Evolutionary conservation across 306 rosid species (phyloP).

Genomic region (Malus orientalis): DNA sequence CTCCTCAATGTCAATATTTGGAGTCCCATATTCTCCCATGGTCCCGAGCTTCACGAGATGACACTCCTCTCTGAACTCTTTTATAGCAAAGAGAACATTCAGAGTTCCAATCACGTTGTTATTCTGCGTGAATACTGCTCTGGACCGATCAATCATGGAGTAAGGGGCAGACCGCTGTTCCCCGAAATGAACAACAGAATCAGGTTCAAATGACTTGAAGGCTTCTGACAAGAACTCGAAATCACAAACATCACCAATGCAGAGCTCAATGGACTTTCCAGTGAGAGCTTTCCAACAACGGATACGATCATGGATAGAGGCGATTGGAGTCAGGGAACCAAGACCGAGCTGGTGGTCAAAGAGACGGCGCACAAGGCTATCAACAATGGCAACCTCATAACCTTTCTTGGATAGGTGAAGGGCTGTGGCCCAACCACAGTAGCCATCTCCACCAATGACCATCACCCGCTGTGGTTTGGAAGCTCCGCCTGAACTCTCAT

Average conservation of each 20-base stretch:
- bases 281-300: slow-evolving; percentile 79
- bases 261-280: slow-evolving; percentile 73
- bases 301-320: slow-evolving; percentile 77
- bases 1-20: slow-evolving; percentile 94
- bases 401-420: slow-evolving; percentile 92
- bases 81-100: slow-evolving; percentile 90
- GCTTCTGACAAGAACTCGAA: slow-evolving; percentile 84
- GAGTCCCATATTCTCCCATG: slow-evolving; percentile 98
- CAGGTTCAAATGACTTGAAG: slow-evolving; percentile 80
- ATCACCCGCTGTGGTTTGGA: slow-evolving; percentile 64
- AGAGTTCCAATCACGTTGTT: slow-evolving; percentile 89
- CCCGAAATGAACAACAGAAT: slow-evolving; percentile 89
- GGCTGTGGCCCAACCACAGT: slow-evolving; percentile 99
- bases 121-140: slow-evolving; percentile 88
- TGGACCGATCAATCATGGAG: slow-evolving; percentile 91
- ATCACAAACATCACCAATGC: slow-evolving; percentile 85
- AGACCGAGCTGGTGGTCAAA: slow-evolving; percentile 90
- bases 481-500: slow-evolving; percentile 27
- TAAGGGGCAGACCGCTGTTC: slow-evolving; percentile 95
- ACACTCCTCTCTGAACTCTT: slow-evolving; percentile 80
- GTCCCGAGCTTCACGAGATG: slow-evolving; percentile 97
- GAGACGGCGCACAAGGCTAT: slow-evolving; percentile 80
- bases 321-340: slow-evolving; percentile 78
- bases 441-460: slow-evolving; percentile 97
- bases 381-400: slow-evolving; percentile 87